Percentiles rank a stretch among this genome's conserved stretches.
Conservation (phyloP, 192 early-diverging fungal species). For the Podila minutissima region DNA sequence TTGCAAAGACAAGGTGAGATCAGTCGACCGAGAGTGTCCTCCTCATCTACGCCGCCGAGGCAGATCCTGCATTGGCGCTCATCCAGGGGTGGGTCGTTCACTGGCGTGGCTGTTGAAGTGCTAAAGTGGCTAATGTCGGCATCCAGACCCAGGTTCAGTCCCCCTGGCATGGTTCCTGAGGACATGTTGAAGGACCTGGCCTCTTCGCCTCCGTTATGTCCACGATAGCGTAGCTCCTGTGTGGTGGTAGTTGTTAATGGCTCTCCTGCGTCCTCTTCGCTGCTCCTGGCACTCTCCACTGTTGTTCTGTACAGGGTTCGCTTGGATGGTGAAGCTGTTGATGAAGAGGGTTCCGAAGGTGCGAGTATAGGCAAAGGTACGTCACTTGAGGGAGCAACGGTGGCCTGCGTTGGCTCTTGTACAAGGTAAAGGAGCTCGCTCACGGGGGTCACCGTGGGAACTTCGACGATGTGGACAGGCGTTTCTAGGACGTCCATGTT, state of each 20-base stretch:
- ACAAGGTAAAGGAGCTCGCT: neutral
- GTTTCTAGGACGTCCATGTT: too few relatives aligned
- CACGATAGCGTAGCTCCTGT: constrained; percentile 3
- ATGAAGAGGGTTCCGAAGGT: neutral
- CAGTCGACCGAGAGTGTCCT: constrained; percentile 59
- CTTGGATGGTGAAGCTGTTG: neutral
- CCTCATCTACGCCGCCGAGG: constrained; percentile 57
- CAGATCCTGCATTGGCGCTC: constrained; percentile 66
- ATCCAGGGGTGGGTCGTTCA: constrained; percentile 33
- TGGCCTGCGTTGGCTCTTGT: neutral
- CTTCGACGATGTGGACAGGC: too few relatives aligned
- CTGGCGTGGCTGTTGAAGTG: constrained; percentile 6
- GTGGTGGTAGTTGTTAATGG: neutral
- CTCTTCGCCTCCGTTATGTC: neutral
- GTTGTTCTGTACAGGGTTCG: constrained; percentile 29
- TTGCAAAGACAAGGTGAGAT: constrained; percentile 69
- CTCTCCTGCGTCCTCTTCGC: constrained; percentile 14
- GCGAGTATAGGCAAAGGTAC: neutral
- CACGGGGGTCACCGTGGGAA: too few relatives aligned
- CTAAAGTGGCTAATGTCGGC: constrained; percentile 11
- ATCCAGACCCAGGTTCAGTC: constrained; percentile 28
- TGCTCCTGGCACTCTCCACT: constrained; percentile 27
- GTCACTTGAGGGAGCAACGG: neutral
- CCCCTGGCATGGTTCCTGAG: constrained; percentile 35
- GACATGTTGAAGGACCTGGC: neutral